Percentiles rank a stretch among this genome's conserved stretches.
Conservation (phyloP, 1,139 yeast species). For the Scheffersomyces segobiensis region DNA sequence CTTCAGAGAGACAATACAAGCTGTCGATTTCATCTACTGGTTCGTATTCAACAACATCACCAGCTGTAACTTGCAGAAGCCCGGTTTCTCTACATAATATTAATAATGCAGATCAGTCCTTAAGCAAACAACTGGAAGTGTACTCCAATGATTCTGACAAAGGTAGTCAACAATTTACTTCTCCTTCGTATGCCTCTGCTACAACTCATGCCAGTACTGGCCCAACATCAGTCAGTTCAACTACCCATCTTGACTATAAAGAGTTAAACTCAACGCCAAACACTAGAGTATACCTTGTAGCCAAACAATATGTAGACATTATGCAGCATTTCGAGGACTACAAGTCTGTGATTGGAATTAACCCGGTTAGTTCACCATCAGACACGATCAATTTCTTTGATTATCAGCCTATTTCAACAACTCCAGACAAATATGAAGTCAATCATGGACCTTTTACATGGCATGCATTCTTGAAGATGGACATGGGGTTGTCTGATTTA, state of each 20-base stretch:
- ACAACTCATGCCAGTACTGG: not conserved
- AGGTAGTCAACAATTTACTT: not conserved
- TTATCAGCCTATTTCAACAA: constrained; percentile 5
- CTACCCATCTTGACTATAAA: not conserved
- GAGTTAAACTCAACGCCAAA: not conserved
- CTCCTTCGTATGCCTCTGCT: not conserved
- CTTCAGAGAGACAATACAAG: not conserved
- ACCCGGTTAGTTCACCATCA: constrained; percentile 4
- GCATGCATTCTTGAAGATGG: constrained; percentile 49
- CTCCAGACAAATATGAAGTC: constrained; percentile 30
- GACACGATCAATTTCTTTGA: not conserved
- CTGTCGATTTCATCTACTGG: not conserved
- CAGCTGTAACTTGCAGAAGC: not conserved
- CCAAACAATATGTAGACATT: not conserved
- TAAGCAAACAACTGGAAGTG: not conserved
- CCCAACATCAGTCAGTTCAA: not conserved
- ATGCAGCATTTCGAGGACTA: not conserved
- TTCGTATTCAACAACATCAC: not conserved
- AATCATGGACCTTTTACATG: constrained; percentile 54
- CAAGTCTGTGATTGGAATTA: constrained; percentile 6
- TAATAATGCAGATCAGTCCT: not conserved
- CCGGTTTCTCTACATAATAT: not conserved
- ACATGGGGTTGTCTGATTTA: constrained; percentile 39
- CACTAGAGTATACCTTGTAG: not conserved
- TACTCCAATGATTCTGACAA: not conserved